Base-by-base conservation (phyloP, 495 filamentous ascomycete species). In the Bathelium albidoporum region DNA sequence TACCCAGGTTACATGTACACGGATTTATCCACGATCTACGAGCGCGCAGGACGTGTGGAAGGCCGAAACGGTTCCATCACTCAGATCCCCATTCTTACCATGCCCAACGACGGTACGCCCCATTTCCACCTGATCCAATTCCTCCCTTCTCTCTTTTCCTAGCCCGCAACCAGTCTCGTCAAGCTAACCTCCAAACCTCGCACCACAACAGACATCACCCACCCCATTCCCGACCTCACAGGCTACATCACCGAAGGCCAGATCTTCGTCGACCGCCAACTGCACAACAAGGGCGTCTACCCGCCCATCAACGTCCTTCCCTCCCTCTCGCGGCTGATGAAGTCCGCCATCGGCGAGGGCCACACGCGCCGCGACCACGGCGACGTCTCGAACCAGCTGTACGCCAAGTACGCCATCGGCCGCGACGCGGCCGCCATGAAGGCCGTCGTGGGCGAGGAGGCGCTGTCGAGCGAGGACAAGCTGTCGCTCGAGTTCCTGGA, bases 1-100 rank as follows among this genome's bases (percentile, higher is more conserved):
- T 99, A 95, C 80, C 95, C 95, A 59, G 95, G 95, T 90, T 99
- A 99, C 82, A 99, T 99, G 95, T 99, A 99, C 82, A 99, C 95
- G 62, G 95, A 99, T 86, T 88, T 99, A 84, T 96, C 95, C 58
- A 99, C 95, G 69, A 94, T 99, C 70, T 99, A 99, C 80, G 95
- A 99, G 77, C 91, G 95, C 80, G 95, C 95, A 71, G 95, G 95
- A 70, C 95, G 95, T 86, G 95, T 99, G 32, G 83, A 95, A 73
- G 95, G 95, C 65, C 89, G 95, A 66, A 96, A 97, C 72, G 95
- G 95, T 59, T 97, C 93, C 59, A 99, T 99, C 73, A 99, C 94
- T 34, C 94, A 99, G 75, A 97, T 99, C 69, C 94, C 94, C 59
- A 99, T 99, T 73, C 75, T 99, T 72, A 96, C 92, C 64, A 99